Base-by-base conservation (phyloP, 2,329 filamentous ascomycete species). In the Ophiostoma angusticollis region DNA sequence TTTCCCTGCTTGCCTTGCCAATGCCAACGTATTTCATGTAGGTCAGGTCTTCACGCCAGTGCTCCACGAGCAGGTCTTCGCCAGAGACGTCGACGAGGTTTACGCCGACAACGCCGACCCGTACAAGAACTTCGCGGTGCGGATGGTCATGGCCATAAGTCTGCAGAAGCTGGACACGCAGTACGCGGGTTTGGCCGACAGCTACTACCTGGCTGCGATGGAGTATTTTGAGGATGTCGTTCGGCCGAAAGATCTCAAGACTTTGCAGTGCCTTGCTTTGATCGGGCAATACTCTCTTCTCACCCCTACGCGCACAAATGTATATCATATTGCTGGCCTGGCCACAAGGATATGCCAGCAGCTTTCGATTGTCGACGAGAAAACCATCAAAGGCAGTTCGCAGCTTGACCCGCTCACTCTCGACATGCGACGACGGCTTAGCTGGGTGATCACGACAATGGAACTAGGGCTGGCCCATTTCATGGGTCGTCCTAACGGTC, bases 101-200 rank as follows among this genome's bases (percentile, higher is more conserved):
- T 93, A 89, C 54, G 68, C 72, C 45, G 82, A 82, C 35, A 80
- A 78, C 39, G 69, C 63, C 5, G 83, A 93, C 49, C 70, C 85
- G 0, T 89, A 87, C 56, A 79, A 87, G 54, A 86, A 91, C 51
- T 96, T 95, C 52, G 74, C 89, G 31, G 64, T 93, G 36, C 79
- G 84, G 42, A 87, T 96, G 75, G 84, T 95, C 38, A 78, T 96
- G 53, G 89, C 91, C 22, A 93, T 95, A 52, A 89, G 85, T 56
- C 73, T 96, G 59, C 89, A 96, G 59, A 94, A 93, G 58, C 70
- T 95, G 52, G 84, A 87, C 54, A 74, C 80, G 0, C 78, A 84
- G 47, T 96, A 91, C 57, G 86, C 87, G n/a, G 87, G 87, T 18
- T 65, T 96, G 21, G 89, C 91, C 22, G 89, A 96, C 59, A 87